Percentiles rank a stretch among this genome's conserved stretches.
Evolutionary conservation across 2,329 filamentous ascomycete genomes (phyloP).

Genomic region (Verticillium klebahnii): DNA sequence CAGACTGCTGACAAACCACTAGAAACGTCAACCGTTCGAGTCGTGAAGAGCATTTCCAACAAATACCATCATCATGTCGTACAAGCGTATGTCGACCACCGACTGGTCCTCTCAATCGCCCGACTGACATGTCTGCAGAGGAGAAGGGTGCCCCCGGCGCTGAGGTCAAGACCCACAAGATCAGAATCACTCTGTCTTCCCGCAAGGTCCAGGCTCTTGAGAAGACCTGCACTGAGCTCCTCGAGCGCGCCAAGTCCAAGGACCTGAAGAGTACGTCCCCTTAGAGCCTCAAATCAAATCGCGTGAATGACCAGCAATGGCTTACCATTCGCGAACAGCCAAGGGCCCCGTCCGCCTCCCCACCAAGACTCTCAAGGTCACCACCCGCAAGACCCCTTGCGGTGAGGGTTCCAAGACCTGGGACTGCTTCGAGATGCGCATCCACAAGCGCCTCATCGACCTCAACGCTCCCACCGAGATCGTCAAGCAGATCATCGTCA

Average conservation of each 20-base stretch:
- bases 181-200: constrained; percentile 78
- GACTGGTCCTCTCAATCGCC: neutral
- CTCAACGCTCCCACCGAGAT: constrained; percentile 97
- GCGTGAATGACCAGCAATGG: neutral
- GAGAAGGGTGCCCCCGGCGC: constrained; percentile 92
- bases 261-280: constrained; percentile 64
- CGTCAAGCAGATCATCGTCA: constrained; percentile 95
- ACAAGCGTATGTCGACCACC: constrained; percentile 53
- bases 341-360: constrained; percentile 90
- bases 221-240: constrained; percentile 97
- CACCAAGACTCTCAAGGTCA: constrained; percentile 95
- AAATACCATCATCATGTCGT: constrained; percentile 66
- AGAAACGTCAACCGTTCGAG: constrained; percentile 65
- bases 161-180: constrained; percentile 87
- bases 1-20: neutral
- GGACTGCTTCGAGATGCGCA: constrained; percentile 98
- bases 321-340: neutral
- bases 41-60: constrained; percentile 59
- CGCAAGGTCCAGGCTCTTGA: constrained; percentile 94
- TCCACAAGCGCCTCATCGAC: constrained; percentile 98
- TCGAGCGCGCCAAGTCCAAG: constrained; percentile 98
- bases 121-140: constrained; percentile 19
- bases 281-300: neutral
- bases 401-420: constrained; percentile 99
- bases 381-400: constrained; percentile 95